Base-by-base conservation (phyloP, 352 stramenopile species). In the Bremia lactucae region DNA sequence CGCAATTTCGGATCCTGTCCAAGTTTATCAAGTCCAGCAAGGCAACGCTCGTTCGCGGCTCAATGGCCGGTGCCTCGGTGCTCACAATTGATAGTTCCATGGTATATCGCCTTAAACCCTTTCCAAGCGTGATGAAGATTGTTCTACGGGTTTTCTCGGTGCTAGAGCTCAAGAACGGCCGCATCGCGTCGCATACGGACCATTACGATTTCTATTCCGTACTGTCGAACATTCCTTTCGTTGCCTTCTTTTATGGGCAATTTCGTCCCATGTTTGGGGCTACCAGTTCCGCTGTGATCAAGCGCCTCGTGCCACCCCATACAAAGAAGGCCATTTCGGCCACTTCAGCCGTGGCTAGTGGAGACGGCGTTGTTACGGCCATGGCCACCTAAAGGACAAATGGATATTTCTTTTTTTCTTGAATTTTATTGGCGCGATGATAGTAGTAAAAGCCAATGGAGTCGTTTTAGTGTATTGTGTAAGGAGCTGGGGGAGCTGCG, bases 131-230 rank as follows among this genome's bases (percentile, higher is more conserved):
- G 25, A 69, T 90, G 47, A 80, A 80, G 41, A 56, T 87, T 42
- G 62, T 68, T 45, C 57, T 91, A 40, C 72, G 78, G 26, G 68
- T 86, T 28, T 91, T 91, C 52, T 85, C 71, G 20, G 72, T 91
- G 26, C 72, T 88, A 10, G 75, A 91, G 62, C 73, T 91, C 34
- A 77, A 83, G 54, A 83, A 87, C 42, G 69, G 69, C 45, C 77
- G 79, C 45, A 74, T 91, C 45, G 68, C 73, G 13, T 75, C 60
- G 23, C 78, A 91, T 61, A 91, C 78, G 52, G 78, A 91, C 53
- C 78, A 91, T 55, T 91, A 62, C 44, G 76, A 88, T 49, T 81
- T 91, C 21, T 84, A 81, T 50, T 86, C 75, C 45, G 78, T 91
- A 47, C 48, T 91, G 26, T 53, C 71, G 20, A 88, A 87, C 55